Base-by-base conservation (phyloP, 2,329 filamentous ascomycete genomes). In the Neofusicoccum kwambonambiense region DNA sequence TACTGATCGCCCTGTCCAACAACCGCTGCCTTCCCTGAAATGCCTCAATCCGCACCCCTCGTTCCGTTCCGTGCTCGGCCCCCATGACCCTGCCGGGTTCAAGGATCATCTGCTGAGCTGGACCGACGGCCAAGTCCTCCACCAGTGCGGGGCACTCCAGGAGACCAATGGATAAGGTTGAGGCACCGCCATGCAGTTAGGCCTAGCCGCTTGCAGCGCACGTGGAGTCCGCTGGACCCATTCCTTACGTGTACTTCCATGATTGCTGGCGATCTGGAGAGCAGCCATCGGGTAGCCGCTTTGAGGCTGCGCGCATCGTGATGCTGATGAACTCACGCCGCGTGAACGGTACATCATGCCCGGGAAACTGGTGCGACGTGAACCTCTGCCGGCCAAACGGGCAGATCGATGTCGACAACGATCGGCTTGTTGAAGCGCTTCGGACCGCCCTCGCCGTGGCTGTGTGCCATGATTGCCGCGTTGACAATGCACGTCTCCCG, bases 401-500 rank as follows among this genome's bases (percentile, higher is more conserved):
- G 89, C 67, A 95, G 79, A 68, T 93, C 87, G 35, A 96, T 72
- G 73, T 96, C 91, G 12, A 96, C 87, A n/a, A 96, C 89, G 69
- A 96, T 89, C 19, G 92, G 89, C 73, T 93, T 91, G 76, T 93
- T 88, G 77, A 90, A 87, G 67, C 77, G 82, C 74, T 88, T 90
- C 15, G 86, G 86, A 1, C 77, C 81, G 39, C 70, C 70, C 19
- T 65, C 65, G 12, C 73, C 71, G 77, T 86, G 89, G 67, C 85
- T 88, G 22, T 83, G 87, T 49, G 87, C 87, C 82, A 90, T 85
- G 67, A 93, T 88, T 19, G 91, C 88, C 34, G 90, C 90, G 77
- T 96, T 96, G 69, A 95, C 84, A 62, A 96, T 80, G 73, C 88
- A 93, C 1, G 91, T 95, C 79, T 94, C 90, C 66, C 74, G 80